Base-by-base conservation (phyloP, 768 basidiomycete species). In the Lentinus tigrinus region DNA sequence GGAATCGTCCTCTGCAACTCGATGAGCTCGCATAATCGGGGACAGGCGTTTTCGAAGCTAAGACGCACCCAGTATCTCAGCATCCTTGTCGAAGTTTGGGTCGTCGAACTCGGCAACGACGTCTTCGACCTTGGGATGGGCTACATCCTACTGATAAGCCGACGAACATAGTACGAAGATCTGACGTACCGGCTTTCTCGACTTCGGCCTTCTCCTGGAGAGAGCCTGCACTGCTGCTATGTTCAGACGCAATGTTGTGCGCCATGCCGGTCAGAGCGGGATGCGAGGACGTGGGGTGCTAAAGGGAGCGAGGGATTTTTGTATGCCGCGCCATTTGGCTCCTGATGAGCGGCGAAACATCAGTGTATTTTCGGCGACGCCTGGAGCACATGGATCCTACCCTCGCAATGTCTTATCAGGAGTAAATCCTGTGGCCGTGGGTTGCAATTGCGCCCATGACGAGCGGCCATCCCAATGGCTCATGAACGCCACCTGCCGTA, bases 51-150 rank as follows among this genome's bases (percentile, higher is more conserved):
- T 19, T 3, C 26, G 4, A 49, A 23, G 38, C 5, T 24, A 16
- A 8, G 46, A 52, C 66, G 46, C 26, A 67, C 65, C 69, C 36
- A 73, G 56, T 17, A 47, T 52, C 21, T 64, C 51, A 40, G 66
- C 65, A 27, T 70, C 64, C 40, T 63, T 62, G 66, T 73, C 74
- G 21, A 72, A 57, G 56, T 75, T 75, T 26, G 73, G 73, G 58
- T 75, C 74, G 26, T 72, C 69, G 38, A 65, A 70, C 11, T 67
- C 66, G 21, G 65, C 61, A 43, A 69, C 19, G 16, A 61, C 47
- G 36, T 60, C 54, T 37, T 56, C 42, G 11, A 60, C 44, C 50
- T 56, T 56, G 14, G 43, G 24, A 1, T 47, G 37, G n/a, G n/a
- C 36, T 46, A 36, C 4, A 19, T 3, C 1, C 2, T 23, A 17